Evolutionary conservation across 1,139 yeast genomes (phyloP).

Genomic region (Williopsis jadinii): DNA sequence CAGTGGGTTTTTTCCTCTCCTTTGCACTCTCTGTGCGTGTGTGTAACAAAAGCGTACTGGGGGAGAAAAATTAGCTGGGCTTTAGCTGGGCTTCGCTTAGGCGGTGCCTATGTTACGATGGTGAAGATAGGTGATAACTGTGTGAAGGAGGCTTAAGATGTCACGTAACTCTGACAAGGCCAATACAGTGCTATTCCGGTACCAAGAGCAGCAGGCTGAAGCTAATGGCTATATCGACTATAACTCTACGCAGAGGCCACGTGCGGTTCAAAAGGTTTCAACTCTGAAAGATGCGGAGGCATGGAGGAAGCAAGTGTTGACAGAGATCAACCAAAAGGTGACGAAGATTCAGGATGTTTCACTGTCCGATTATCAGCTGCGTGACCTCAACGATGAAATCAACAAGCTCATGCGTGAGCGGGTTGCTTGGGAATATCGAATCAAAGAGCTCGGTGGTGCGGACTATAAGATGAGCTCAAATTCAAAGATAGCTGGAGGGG

Average conservation of each 20-base stretch:
- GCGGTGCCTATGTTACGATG: no score
- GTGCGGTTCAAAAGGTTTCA: constrained; percentile 45
- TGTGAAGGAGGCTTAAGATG: constrained; percentile 31
- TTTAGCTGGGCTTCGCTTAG: no score
- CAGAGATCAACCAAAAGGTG: constrained; percentile 57
- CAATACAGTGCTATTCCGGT: constrained; percentile 60
- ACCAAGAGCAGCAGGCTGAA: constrained; percentile 53
- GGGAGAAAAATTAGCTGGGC: no score
- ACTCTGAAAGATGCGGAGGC: constrained; percentile 64
- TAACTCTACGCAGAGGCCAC: constrained; percentile 56
- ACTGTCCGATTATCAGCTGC: constrained; percentile 51
- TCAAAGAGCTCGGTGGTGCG: constrained; percentile 64
- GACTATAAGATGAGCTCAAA: constrained; percentile 25
- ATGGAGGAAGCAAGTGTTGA: constrained; percentile 61
- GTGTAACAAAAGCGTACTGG: no score
- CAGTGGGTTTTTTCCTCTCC: no score
- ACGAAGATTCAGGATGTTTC: constrained; percentile 60
- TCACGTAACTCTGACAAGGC: constrained; percentile 74
- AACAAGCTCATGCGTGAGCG: constrained; percentile 65
- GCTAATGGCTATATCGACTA: constrained; percentile 55
- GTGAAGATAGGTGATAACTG: no score
- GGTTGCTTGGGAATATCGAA: constrained; percentile 71
- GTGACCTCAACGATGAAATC: constrained; percentile 72
- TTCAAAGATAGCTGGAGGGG: constrained; percentile 5
- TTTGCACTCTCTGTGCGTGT: no score